Evolutionary conservation across 495 filamentous ascomycete species (phyloP).

Genomic region (Penicillium ucsense): DNA sequence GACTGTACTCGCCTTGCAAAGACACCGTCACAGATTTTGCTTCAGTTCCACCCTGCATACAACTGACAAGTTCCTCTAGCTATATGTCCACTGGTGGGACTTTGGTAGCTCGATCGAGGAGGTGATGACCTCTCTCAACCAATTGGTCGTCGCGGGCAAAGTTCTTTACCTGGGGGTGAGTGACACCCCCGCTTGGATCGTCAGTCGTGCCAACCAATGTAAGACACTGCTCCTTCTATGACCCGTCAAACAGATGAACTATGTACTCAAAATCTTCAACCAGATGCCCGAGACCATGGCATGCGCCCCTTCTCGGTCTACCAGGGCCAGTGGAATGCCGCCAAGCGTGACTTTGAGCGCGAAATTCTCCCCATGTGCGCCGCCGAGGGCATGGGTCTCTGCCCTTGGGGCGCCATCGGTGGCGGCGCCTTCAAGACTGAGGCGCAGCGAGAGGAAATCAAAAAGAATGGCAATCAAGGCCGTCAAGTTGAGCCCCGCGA

Average conservation of each 20-base stretch:
- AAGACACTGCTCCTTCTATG: background rate
- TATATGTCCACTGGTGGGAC: conserved; percentile 39
- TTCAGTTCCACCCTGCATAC: too few species aligned
- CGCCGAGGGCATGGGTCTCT: conserved; percentile 60
- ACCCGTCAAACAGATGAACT: background rate
- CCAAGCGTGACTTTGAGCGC: conserved; percentile 55
- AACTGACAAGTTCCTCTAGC: background rate
- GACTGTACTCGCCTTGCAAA: conserved; percentile 13
- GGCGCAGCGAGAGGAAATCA: conserved; percentile 12
- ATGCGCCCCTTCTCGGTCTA: conserved; percentile 57
- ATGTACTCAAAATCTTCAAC: background rate
- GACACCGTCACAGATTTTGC: too few species aligned
- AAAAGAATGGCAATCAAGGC: conserved; percentile 11
- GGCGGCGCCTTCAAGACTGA: conserved; percentile 35
- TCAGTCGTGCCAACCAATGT: conserved; percentile 52
- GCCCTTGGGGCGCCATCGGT: conserved; percentile 55
- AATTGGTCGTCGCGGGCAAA: conserved; percentile 28
- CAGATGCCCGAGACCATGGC: conserved; percentile 54
- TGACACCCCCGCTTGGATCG: conserved; percentile 53
- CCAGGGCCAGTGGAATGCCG: conserved; percentile 55
- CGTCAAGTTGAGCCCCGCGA: conserved; percentile 8
- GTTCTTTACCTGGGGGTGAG: conserved; percentile 39
- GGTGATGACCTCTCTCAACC: conserved; percentile 35
- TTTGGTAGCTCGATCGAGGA: conserved; percentile 34
- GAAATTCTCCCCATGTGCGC: conserved; percentile 60